Base-by-base conservation (phyloP, 805 yeast genomes). In the Saturnispora sekii region DNA sequence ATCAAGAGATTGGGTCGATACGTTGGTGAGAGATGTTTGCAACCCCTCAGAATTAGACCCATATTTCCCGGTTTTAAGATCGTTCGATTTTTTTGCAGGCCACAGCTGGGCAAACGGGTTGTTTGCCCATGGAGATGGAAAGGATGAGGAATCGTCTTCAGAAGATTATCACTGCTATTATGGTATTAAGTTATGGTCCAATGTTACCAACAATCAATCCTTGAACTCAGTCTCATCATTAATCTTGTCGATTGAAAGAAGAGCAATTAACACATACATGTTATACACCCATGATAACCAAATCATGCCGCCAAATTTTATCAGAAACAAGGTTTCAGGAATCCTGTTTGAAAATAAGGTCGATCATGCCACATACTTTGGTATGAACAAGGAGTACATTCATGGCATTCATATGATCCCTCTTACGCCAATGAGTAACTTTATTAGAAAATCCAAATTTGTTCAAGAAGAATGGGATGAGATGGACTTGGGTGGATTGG, bases 361-460 rank as follows among this genome's bases (percentile, higher is more conserved):
- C 46, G 85, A 77, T 55, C 79, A 82, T 64, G 74, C 85, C 7
- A 82, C 89, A 2, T 83, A 76, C 55, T 83, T 83, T 56, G 88
- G 88, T 5, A 57, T 65, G 48, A 64, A 72, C 44, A 62, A 66
- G 35, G 80, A 81, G 60, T 82, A 76, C 54, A 81, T 80, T 43
- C 86, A 82, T 52, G 90, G 90, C 4, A 83, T 82, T 48, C 88
- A 83, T 59, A 83, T 82, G 88, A 57, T 83, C 33, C 89, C 89
- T 17, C 65, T 76, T 28, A 80, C 84, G 0, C 83, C 86, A 1
- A 68, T 70, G 14, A 76, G 83, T 18, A 68, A 80, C 1, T 72
- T 63, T 48, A 68, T 81, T 35, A 70, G 89, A 47, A 60, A 65
- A 14, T 70, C 79, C 1, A 53, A 56, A 11, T 78, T 74, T 59